Evolutionary conservation across 371 early-diverging fungal species (phyloP).

Genomic region (Mortierella polycephala): DNA sequence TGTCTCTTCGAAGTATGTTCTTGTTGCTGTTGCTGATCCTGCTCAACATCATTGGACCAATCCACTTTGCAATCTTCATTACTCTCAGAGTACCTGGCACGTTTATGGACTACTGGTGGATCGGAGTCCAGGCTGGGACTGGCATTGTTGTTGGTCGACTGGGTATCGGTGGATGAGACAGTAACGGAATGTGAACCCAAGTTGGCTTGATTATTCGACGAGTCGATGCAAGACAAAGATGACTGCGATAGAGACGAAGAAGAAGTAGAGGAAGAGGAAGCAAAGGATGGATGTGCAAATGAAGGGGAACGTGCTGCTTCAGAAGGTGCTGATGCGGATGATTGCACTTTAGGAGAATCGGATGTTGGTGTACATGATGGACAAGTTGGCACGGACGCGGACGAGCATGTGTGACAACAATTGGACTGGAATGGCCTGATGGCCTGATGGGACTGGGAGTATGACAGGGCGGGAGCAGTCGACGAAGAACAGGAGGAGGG

Average conservation of each 20-base stretch:
- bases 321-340: too few species aligned
- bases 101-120: conserved; percentile 39
- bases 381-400: not conserved
- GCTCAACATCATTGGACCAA: not conserved
- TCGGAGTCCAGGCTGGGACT: conserved; percentile 24
- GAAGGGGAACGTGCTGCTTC: too few species aligned
- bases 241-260: not conserved
- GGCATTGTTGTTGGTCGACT: not conserved
- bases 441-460: too few species aligned
- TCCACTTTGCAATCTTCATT: not conserved
- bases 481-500: conserved; percentile 4
- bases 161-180: not conserved
- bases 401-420: not conserved
- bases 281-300: too few species aligned
- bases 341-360: too few species aligned
- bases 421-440: too few species aligned
- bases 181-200: not conserved
- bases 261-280: too few species aligned
- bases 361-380: too few species aligned
- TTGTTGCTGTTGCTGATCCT: not conserved
- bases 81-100: conserved; percentile 29
- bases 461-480: not conserved
- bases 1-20: conserved; percentile 1
- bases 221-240: not conserved
- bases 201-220: conserved; percentile 9